phyloP scores from a whole-genome alignment of 1,139 yeast genomes.

The Kodamaea ohmeri region DNA sequence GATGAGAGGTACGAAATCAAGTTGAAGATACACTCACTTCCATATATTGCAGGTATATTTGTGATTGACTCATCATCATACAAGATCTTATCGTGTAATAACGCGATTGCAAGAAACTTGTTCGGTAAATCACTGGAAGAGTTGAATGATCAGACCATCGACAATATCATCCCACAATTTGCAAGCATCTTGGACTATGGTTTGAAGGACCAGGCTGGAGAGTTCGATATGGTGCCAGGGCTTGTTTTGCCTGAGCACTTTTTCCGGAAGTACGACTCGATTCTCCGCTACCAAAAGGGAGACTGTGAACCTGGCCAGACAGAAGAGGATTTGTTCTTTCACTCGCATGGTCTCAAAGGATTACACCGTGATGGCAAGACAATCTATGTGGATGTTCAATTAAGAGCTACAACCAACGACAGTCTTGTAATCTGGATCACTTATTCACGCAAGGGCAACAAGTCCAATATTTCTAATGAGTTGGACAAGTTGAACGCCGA shows the following conservation, averaged over 20 bases:
- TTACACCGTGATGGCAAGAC: conserved; percentile 65
- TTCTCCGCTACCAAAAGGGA: conserved; percentile 18
- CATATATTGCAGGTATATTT: conserved; percentile 85
- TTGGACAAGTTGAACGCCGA: conserved; percentile 24
- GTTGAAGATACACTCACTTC: conserved; percentile 69
- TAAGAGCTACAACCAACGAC: conserved; percentile 63
- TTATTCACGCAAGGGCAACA: conserved; percentile 53
- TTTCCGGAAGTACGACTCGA: conserved; percentile 58
- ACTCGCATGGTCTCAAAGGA: conserved; percentile 66
- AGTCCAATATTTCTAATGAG: conserved; percentile 24
- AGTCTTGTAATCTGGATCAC: conserved; percentile 83
- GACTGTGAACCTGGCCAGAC: conserved; percentile 19
- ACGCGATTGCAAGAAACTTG: conserved; percentile 72
- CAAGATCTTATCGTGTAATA: conserved; percentile 64
- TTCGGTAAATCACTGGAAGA: conserved; percentile 61
- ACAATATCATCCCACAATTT: conserved; percentile 65
- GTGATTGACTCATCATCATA: conserved; percentile 54
- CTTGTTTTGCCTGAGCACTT: conserved; percentile 81
- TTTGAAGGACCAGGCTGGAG: conserved; percentile 37
- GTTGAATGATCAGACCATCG: conserved; percentile 51
- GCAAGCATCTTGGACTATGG: conserved; percentile 51
- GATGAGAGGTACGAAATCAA: conserved; percentile 41
- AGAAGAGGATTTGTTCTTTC: conserved; percentile 49
- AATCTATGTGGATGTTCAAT: conserved; percentile 72
- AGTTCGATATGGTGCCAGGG: conserved; percentile 47